Base-by-base conservation (phyloP, 176 grass and related monocot species). In the Tuctoria greenei region DNA sequence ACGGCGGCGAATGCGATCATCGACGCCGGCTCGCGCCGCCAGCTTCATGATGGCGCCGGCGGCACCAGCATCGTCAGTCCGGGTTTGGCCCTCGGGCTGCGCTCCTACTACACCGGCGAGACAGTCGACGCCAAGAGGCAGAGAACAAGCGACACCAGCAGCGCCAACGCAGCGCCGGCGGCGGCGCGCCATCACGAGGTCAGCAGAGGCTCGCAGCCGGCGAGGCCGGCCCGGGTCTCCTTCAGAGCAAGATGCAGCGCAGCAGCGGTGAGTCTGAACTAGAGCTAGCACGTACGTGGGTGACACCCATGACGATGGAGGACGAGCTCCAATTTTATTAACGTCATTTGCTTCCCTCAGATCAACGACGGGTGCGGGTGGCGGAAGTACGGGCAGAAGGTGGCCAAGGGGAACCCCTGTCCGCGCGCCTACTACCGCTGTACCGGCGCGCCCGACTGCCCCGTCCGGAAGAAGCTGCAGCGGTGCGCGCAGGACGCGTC, bases 311-410 rank as follows among this genome's bases (percentile, higher is more conserved):
- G 3, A 31, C 31, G 31, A 31, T 3, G 31, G 31, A 31, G 31
- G 31, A n/a, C n/a, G n/a, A 31, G 31, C 31, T 31, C n/a, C n/a
- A n/a, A n/a, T n/a, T n/a, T n/a, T n/a, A 31, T 31, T 31, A 31
- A 31, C n/a, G n/a, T 44, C 0, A 16, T 47, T 47, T 16, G 13
- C 16, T 47, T 16, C 4, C 45, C 4, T 15, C 67, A 92, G 90
- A 82, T 92, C 75, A 87, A 82, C 36, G 92, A 95, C 69, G 88
- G 92, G 11, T 89, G 86, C 50, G 86, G 89, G 13, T 95, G 92
- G 92, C 90, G 92, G 4, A 95, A 95, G 79, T 95, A 95, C 70
- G 92, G 92, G 9, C 92, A 95, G 81, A 95, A 95, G 75, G 83
- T 80, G 38, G 67, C 86, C 1, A 95, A 95, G 81, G 86, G 92